phyloP scores from a whole-genome alignment of 805 yeast species.

The Suhomyces sp. region DNA sequence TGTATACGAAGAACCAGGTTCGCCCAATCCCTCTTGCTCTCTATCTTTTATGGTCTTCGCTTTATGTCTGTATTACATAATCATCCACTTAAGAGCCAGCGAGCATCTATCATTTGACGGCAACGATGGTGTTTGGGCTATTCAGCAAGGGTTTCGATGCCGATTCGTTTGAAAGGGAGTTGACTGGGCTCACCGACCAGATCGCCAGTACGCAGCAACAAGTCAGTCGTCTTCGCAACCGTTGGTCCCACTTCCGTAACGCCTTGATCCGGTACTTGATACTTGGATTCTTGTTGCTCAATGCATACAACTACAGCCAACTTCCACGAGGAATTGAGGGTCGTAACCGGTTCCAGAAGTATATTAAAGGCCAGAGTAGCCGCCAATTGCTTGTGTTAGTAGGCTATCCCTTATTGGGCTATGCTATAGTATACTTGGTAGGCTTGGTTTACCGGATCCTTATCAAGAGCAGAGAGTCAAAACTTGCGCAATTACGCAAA shows the following conservation, averaged over 20 bases:
- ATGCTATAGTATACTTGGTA: conserved; percentile 15
- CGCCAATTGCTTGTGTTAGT: conserved; percentile 13
- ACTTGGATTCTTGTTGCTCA: conserved; percentile 20
- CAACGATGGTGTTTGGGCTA: conserved; percentile 24
- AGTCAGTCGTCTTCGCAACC: conserved; percentile 12
- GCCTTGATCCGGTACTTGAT: conserved; percentile 15
- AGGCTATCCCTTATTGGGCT: conserved; percentile 22
- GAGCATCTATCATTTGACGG: not conserved
- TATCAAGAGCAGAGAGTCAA: conserved; percentile 19
- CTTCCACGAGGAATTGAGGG: conserved; percentile 14
- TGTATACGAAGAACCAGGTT: no score
- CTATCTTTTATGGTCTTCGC: no score
- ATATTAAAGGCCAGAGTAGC: conserved; percentile 23
- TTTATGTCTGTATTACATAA: not conserved
- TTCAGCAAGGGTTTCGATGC: conserved; percentile 36
- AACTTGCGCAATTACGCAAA: conserved; percentile 30
- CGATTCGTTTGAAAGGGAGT: conserved; percentile 41
- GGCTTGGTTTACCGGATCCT: conserved; percentile 16
- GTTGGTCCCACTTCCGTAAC: conserved; percentile 16
- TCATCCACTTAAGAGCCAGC: not conserved
- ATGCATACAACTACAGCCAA: conserved; percentile 20
- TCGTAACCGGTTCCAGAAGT: conserved; percentile 19
- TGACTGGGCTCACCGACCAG: conserved; percentile 34
- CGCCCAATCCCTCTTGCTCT: no score
- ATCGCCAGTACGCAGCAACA: conserved; percentile 28